These are phyloP conservation scores for Nepenthes gracilis DNA, from an alignment of 148 eudicot species.

Conservation along the genomic window DNA sequence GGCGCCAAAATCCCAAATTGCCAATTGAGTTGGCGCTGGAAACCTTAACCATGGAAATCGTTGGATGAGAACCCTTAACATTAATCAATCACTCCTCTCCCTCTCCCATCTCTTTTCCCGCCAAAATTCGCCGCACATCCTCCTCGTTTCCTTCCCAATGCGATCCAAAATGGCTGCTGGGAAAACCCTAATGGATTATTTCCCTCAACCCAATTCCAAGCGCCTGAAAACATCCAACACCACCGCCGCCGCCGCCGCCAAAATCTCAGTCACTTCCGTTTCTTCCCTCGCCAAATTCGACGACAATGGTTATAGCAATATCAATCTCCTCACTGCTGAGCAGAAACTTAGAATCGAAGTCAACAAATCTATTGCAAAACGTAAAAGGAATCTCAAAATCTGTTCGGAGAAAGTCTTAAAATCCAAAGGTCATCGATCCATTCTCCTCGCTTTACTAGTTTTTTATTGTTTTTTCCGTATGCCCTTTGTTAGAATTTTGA, in stretches of 20 bases:
- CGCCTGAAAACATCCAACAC: conserved; percentile 38
- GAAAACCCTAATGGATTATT: conserved; percentile 65
- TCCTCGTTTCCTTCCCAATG: neutral
- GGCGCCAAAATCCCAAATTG: no score
- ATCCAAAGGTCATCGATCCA: conserved; percentile 30
- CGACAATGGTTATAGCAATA: neutral
- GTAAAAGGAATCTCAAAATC: conserved; percentile 43
- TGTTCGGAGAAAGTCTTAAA: conserved; percentile 40
- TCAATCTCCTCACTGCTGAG: conserved; percentile 21
- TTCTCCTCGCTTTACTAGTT: neutral
- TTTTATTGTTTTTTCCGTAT: neutral
- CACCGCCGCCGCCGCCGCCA: conserved; percentile 5
- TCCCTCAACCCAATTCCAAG: conserved; percentile 44
- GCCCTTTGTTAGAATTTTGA: no score
- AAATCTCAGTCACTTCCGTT: conserved; percentile 4
- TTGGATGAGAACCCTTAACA: neutral
- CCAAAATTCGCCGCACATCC: neutral
- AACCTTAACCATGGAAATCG: no score
- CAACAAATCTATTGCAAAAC: conserved; percentile 43
- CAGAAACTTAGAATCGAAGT: conserved; percentile 49
- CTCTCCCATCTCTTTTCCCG: neutral
- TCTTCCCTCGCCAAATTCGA: conserved; percentile 1
- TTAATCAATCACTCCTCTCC: neutral
- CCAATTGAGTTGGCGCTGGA: no score
- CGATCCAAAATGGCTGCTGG: conserved; percentile 20